Base-by-base conservation (phyloP, 345 rosid species). In the Corchorus olitorius region DNA sequence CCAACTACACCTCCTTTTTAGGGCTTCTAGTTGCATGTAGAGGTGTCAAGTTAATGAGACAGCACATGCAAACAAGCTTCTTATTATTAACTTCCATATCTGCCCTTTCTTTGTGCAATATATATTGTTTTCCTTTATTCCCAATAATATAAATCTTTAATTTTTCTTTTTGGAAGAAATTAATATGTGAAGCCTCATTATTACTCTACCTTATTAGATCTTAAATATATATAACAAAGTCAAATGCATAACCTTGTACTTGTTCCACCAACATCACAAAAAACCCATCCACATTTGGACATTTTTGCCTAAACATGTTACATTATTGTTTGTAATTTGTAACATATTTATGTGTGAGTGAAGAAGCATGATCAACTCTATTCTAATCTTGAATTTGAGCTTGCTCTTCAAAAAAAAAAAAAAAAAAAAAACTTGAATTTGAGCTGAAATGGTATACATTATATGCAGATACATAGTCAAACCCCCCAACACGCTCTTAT, bases 1-100 rank as follows among this genome's bases (percentile, higher is more conserved):
- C 70, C 69, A 71, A 56, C 59, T 35, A 59, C 61, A 34, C 19
- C 61, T 52, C 74, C 74, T 70, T 70, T 78, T 78, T 68, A 73
- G 70, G 78, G 78, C 74, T 76, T 73, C 72, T 59, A 39, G 45
- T 75, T 43, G 74, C 60, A 74, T 79, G 49, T 61, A 70, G 77
- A 80, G 71, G 65, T 60, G 65, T 65, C 66, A 33, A 72, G 68
- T 64, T 72, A 75, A 61, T 34, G 74, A 52, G 74, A 39, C 1
- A 39, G 74, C 74, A 52, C 74, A 70, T 70, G 74, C 74, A 70
- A 52, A 52, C 55, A 49, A 67, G 27, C 48, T 67, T 22, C 72
- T 14, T 69, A 12, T 13, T 52, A 16, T 34, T 34, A 17, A 34
- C 74, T 70, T 70, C 74, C 60, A 16, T 4, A 34, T 70, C 33